Percentiles rank a stretch among this genome's conserved stretches.
Conservation (phyloP, 2,329 filamentous ascomycete genomes). For the Microsporum audouinii region DNA sequence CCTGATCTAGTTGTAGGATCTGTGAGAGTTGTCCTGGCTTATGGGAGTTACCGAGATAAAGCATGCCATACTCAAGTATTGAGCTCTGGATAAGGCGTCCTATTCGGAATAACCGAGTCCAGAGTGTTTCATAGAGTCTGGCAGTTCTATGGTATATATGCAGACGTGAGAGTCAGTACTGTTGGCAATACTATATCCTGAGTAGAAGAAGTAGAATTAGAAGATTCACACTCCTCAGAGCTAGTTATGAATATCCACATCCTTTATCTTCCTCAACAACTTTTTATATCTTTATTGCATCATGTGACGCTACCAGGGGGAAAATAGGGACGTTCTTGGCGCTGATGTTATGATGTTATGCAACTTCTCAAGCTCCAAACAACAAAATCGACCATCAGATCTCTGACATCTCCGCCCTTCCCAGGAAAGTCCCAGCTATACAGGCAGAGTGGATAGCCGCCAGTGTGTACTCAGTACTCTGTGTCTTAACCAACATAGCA, state of each 20-base stretch:
- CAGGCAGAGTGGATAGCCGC: background rate
- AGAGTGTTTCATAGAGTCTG: too few relatives aligned
- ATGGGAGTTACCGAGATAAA: background rate
- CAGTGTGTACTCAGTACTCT: background rate
- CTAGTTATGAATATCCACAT: too few relatives aligned
- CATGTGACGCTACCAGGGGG: background rate
- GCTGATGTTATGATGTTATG: background rate
- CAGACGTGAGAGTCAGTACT: too few relatives aligned
- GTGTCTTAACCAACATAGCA: background rate
- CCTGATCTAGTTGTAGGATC: too few relatives aligned
- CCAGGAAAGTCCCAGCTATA: background rate
- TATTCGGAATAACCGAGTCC: too few relatives aligned
- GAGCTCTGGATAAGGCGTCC: background rate
- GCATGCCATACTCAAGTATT: background rate
- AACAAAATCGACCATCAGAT: background rate
- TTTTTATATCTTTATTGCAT: background rate
- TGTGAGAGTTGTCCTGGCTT: background rate
- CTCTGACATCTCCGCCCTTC: background rate
- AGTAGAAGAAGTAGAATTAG: too few relatives aligned
- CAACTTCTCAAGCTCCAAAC: background rate
- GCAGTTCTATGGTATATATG: too few relatives aligned
- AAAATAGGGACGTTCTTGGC: background rate
- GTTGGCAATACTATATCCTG: too few relatives aligned
- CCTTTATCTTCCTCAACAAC: too few relatives aligned
- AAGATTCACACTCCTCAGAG: too few relatives aligned